phyloP scores from a whole-genome alignment of 371 early-diverging fungal genomes.

The Umbelopsis sp. region DNA sequence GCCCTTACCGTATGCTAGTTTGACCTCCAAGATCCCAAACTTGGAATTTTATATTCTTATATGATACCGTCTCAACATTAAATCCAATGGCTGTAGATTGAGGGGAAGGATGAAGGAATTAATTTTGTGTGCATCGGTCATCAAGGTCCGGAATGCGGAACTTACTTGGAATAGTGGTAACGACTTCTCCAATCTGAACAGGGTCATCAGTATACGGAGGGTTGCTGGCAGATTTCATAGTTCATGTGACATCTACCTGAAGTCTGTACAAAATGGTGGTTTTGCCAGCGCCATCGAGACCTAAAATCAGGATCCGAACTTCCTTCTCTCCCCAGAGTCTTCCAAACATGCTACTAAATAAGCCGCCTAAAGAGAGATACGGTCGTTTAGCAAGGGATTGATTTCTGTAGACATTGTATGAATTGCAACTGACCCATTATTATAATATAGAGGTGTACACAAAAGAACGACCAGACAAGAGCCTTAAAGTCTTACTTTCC shows the following conservation, averaged over 20 bases:
- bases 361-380: slow-evolving; percentile 34
- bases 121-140: slow-evolving; percentile 6
- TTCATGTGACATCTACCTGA: slow-evolving; percentile 34
- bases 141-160: slow-evolving; percentile 34
- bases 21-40: slow-evolving; percentile 99
- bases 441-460: neutral
- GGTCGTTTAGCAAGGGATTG: neutral
- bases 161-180: slow-evolving; percentile 99
- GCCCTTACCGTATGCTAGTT: slow-evolving; percentile 86
- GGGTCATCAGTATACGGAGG: neutral
- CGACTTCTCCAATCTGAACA: slow-evolving; percentile 94
- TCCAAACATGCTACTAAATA: slow-evolving; percentile 49
- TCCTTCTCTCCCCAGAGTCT: slow-evolving; percentile 72
- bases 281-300: slow-evolving; percentile 96
- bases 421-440: slow-evolving; percentile 4
- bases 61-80: slow-evolving; percentile 97
- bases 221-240: neutral
- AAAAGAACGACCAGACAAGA: neutral
- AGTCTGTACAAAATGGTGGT: slow-evolving; percentile 83
- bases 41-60: slow-evolving; percentile 96
- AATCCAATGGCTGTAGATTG: slow-evolving; percentile 71
- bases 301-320: slow-evolving; percentile 92
- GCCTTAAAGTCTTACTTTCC: no score
- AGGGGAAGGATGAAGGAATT: neutral
- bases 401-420: no score